phyloP scores from a whole-genome alignment of 306 rosid species.

The Notholithocarpus densiflorus region DNA sequence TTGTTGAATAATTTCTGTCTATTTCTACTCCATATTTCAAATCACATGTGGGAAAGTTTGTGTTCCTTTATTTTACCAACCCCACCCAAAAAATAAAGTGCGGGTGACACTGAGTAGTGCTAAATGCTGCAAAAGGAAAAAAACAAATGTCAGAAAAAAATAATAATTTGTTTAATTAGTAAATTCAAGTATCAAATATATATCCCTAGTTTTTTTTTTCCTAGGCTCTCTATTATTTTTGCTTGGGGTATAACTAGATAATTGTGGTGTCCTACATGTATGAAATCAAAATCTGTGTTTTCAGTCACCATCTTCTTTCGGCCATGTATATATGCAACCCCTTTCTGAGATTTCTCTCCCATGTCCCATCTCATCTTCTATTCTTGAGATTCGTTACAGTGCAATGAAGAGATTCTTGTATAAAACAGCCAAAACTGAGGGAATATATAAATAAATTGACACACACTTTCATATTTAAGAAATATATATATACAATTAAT shows the following conservation, averaged over 20 bases:
- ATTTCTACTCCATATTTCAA: too few species aligned
- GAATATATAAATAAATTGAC: background rate
- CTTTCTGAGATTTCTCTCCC: slow-evolving; percentile 11
- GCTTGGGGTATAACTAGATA: background rate
- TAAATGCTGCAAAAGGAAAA: background rate
- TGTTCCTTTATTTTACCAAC: too few species aligned
- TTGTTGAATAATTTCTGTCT: too few species aligned
- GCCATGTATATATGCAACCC: slow-evolving; percentile 12
- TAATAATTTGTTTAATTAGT: background rate
- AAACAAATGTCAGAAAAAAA: background rate
- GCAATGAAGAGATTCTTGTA: background rate
- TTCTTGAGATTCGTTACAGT: background rate
- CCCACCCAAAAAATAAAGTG: too few species aligned
- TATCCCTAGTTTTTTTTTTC: background rate
- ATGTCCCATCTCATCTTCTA: slow-evolving; percentile 16
- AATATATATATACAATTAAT: too few species aligned
- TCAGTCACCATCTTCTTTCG: slow-evolving; percentile 60
- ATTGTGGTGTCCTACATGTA: slow-evolving; percentile 16
- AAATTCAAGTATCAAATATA: background rate
- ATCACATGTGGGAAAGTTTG: too few species aligned
- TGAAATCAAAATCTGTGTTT: background rate
- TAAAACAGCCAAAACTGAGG: background rate
- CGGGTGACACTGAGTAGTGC: too few species aligned
- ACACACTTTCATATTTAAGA: background rate
- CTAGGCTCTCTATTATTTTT: too few species aligned